These are phyloP conservation scores for Malus hybrid DNA, from an alignment of 331 rosid species.

Conservation along the genomic window DNA sequence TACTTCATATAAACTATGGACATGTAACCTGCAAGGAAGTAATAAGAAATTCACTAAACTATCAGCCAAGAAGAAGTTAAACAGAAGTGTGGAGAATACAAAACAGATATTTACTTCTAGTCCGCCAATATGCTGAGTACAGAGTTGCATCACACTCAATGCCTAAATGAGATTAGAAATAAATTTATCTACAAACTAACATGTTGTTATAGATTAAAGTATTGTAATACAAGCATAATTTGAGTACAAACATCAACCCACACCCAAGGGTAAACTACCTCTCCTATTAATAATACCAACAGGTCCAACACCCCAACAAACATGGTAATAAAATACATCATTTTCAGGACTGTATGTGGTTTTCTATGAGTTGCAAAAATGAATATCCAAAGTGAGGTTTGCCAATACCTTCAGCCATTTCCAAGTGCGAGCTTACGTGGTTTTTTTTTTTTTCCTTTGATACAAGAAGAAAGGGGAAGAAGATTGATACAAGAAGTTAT, in stretches of 20 bases:
- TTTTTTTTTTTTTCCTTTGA: background rate
- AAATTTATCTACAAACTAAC: background rate
- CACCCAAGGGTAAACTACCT: background rate
- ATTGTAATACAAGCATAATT: background rate
- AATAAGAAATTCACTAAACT: background rate
- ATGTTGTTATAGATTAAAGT: background rate
- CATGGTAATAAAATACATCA: background rate
- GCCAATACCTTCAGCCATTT: background rate
- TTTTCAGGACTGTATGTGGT: background rate
- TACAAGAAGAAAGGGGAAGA: background rate
- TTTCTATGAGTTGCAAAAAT: background rate
- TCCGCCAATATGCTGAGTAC: background rate
- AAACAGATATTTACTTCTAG: background rate
- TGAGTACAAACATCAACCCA: background rate
- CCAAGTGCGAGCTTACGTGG: background rate
- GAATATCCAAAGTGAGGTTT: background rate
- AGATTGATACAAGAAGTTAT: background rate
- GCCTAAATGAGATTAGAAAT: background rate
- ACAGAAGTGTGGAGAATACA: background rate
- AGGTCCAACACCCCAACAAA: background rate
- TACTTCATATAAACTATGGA: conserved; percentile 70
- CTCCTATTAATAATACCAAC: background rate
- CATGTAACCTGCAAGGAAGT: conserved; percentile 42
- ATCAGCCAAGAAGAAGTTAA: background rate
- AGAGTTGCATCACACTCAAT: background rate